Evolutionary conservation across 148 eudicot genomes (phyloP).

Genomic region (Suaeda aralocaspica): DNA sequence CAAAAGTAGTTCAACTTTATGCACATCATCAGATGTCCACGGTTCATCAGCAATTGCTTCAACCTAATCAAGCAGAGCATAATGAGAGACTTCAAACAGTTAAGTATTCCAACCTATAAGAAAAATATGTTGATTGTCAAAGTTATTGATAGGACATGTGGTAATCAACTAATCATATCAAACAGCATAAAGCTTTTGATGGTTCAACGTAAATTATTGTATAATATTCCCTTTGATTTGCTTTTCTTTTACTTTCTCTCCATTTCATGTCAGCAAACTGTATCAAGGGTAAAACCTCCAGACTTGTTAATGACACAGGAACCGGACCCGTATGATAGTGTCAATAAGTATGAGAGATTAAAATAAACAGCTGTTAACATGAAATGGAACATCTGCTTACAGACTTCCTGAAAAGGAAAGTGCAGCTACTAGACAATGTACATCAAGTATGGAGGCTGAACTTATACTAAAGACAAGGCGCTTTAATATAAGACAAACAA

Average conservation of each 20-base stretch:
- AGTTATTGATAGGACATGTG: neutral
- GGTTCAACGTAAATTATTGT: neutral
- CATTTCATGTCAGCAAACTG: no score
- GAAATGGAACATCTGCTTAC: no score
- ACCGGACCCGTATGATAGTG: no score
- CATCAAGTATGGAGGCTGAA: neutral
- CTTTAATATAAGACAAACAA: neutral
- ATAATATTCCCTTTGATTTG: no score
- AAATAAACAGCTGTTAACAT: no score
- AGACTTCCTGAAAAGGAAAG: no score
- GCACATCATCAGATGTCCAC: constrained; percentile 48
- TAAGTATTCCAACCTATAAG: neutral
- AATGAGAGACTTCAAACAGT: neutral
- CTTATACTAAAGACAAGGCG: no score
- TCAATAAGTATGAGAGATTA: no score
- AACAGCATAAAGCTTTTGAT: constrained; percentile 1
- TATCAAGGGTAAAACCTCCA: no score
- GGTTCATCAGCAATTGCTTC: constrained; percentile 58
- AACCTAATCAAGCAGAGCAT: constrained; percentile 38
- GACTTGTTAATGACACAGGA: no score
- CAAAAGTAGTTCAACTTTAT: constrained; percentile 81
- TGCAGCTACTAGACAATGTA: no score
- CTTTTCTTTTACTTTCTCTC: no score
- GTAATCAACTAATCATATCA: neutral
- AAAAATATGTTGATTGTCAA: neutral